Evolutionary conservation across 148 eudicot species (phyloP), one percentile per base, ranked within the genome.

Genomic region (Persicaria maculosa): DNA sequence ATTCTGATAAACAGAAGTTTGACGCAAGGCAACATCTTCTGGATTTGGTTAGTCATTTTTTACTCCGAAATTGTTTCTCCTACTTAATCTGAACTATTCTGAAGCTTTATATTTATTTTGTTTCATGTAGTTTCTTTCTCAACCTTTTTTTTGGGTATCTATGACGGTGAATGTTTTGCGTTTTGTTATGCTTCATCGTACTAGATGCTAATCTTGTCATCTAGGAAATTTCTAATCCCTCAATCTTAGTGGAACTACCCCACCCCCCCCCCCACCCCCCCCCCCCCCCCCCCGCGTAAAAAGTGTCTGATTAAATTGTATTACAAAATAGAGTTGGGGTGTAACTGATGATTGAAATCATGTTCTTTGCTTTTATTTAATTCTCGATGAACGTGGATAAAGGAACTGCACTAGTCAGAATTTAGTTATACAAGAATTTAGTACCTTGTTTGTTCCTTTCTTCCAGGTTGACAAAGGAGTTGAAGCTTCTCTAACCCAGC

Each of bases 401-500:
- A 59, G 14, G 9, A 9, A 25, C 7, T 22, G 16, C 67, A 59
- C 43, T 22, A 22, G 43, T 25, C 4, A 22, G 19, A 59, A 59
- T 59, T 25, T 20, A 3, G 15, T 9, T 59, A 4, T 59, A 22
- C 67, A 61, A 25, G 44, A 61, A 61, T 11, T 31, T n/a, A 64
- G 9, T 64, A 14, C 17, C 17, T 40, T 36, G 46, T 43, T 17
- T 74, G 46, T 20, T 61, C 50, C 12, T n/a, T n/a, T 50, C 43
- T 25, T 40, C 25, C 53, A 90, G 98, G 98, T 90, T 73, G 88
- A 76, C 82, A 90, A 95, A 89, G 99, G 99, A 77, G 97, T 92
- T 71, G 93, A 96, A 85, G 94, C 97, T 67, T 78, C 97, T 76
- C 81, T 96, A 16, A 77, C 92, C 76, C 99, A 96, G 76, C 99